phyloP scores from a whole-genome alignment of 345 rosid genomes.

The Sonneratia caseolaris region DNA sequence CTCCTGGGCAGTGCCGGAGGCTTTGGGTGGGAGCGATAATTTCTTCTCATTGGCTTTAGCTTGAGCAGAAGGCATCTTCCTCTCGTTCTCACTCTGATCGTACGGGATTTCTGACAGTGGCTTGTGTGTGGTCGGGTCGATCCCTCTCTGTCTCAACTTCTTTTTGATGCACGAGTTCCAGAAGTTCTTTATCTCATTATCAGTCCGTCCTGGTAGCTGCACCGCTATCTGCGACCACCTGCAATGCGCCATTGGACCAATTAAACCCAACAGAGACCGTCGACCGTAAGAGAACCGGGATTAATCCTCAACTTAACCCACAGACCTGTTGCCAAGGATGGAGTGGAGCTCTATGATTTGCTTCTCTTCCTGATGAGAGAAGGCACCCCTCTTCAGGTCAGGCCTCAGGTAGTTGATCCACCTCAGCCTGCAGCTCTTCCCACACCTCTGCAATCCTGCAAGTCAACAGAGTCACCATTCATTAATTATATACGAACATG shows the following conservation, averaged over 20 bases:
- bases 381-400: slow-evolving; percentile 83
- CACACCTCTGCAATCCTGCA: slow-evolving; percentile 71
- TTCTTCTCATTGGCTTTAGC: slow-evolving; percentile 1
- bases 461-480: too few species aligned
- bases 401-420: slow-evolving; percentile 90
- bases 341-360: slow-evolving; percentile 66
- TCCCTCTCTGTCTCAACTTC: slow-evolving; percentile 56
- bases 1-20: slow-evolving; percentile 17
- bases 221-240: slow-evolving; percentile 79
- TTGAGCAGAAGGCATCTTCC: slow-evolving; percentile 1
- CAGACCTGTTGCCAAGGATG: slow-evolving; percentile 63
- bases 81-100: slow-evolving; percentile 15
- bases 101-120: slow-evolving; percentile 44
- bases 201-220: slow-evolving; percentile 55
- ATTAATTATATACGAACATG: too few species aligned
- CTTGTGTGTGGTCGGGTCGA: slow-evolving; percentile 62
- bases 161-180: slow-evolving; percentile 70
- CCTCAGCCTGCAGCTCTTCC: slow-evolving; percentile 73
- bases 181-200: slow-evolving; percentile 58
- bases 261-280: too few species aligned
- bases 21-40: background rate
- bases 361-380: slow-evolving; percentile 66
- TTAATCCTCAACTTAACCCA: background rate
- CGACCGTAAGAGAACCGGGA: background rate
- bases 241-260: slow-evolving; percentile 1